Evolutionary conservation across 2,329 filamentous ascomycete species (phyloP).

Genomic region (Neonectria punicea): DNA sequence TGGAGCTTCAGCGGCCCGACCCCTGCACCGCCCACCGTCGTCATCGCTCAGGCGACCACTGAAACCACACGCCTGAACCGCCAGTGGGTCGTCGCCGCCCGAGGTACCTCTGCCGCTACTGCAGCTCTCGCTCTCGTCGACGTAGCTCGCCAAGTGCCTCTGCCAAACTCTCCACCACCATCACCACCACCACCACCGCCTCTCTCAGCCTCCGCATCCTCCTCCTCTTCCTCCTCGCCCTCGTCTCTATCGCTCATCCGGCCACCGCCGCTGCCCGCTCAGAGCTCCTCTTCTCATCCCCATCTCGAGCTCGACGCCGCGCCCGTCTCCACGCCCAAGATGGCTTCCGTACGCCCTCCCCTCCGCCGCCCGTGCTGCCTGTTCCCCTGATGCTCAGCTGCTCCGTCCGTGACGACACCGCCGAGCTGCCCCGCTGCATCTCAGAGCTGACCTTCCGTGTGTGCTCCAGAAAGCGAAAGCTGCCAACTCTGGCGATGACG

Average conservation of each 20-base stretch:
- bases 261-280: constrained; percentile 43
- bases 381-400: constrained; percentile 24
- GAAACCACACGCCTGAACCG: constrained; percentile 29
- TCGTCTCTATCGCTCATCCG: constrained; percentile 45
- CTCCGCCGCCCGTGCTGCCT: constrained; percentile 20
- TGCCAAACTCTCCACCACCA: constrained; percentile 55
- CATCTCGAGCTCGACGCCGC: constrained; percentile 39
- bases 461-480: constrained; percentile 38
- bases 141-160: constrained; percentile 53
- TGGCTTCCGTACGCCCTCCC: constrained; percentile 63
- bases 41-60: constrained; percentile 33
- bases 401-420: constrained; percentile 27
- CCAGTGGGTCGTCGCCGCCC: constrained; percentile 4
- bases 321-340: constrained; percentile 54
- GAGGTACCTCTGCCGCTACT: constrained; percentile 15
- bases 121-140: constrained; percentile 43
- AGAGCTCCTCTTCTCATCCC: constrained; percentile 40
- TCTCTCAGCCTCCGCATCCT: constrained; percentile 47
- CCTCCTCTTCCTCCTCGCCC: constrained; percentile 44
- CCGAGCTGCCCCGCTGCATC: constrained; percentile 24
- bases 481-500: constrained; percentile 49
- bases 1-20: constrained; percentile 35
- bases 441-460: constrained; percentile 30
- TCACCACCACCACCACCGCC: constrained; percentile 48
- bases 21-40: constrained; percentile 34